Conservation (phyloP, 805 yeast species). For the Lachancea sp. region DNA sequence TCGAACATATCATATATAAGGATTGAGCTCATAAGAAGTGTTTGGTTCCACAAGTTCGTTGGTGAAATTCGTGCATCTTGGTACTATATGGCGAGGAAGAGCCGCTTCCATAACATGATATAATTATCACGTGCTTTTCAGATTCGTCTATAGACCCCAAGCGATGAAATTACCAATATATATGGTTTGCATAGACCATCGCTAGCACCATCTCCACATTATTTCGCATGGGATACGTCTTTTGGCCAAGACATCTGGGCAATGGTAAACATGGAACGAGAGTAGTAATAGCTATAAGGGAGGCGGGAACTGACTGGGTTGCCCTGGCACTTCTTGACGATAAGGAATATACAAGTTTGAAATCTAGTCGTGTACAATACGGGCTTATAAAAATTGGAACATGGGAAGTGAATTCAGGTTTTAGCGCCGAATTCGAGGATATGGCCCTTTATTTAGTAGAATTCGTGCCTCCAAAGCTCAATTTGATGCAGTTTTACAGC, state of each 20-base stretch:
- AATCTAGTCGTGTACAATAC: not conserved
- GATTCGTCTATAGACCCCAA: no score
- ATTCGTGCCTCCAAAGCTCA: conserved; percentile 68
- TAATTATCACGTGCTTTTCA: no score
- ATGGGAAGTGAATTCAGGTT: not conserved
- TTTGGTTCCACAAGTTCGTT: no score
- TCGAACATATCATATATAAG: no score
- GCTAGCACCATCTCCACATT: no score
- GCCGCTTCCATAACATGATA: no score
- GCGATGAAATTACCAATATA: no score
- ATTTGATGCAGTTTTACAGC: conserved; percentile 70
- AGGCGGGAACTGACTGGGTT: conserved; percentile 4
- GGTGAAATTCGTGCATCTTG: no score
- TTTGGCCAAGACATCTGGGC: conserved; percentile 6
- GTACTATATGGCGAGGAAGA: no score
- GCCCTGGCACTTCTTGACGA: conserved; percentile 2
- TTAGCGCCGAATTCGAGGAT: conserved; percentile 9
- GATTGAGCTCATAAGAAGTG: no score
- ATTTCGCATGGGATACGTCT: conserved; percentile 5
- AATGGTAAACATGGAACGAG: not conserved
- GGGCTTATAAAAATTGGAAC: conserved; percentile 4
- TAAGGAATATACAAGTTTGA: not conserved
- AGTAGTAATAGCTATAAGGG: conserved; percentile 1
- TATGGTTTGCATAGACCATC: no score
- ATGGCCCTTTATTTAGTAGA: conserved; percentile 33